Evolutionary conservation across 2,329 filamentous ascomycete species (phyloP), one percentile per base, ranked within the genome.

Genomic region (Alternaria brassicicola): DNA sequence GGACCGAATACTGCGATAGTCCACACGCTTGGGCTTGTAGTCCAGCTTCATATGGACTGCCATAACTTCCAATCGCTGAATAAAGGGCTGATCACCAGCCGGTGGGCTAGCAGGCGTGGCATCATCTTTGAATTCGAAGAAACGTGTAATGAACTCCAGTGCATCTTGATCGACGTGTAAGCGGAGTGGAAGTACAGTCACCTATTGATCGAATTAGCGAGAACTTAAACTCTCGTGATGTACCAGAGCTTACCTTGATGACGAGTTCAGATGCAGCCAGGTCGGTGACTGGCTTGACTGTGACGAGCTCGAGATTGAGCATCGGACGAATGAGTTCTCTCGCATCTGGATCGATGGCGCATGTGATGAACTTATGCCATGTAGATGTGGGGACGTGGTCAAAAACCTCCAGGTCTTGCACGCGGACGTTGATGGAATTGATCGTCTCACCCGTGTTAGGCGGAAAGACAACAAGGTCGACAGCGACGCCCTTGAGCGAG

Each of bases 21-120:
- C 94, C 17, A 99, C 92, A n/a, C 92, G 88, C 78, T 99, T 98
- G 8, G 95, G 95, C 76, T 99, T 99, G 80, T 99, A 99, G 78
- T 99, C 95, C 3, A 96, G 86, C 71, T 90, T 93, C 55, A 99
- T 85, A 2, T 88, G 88, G 23, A 99, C 86, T 4, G 91, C 87
- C 64, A 92, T 90, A 45, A 99, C 84, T 78, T 98, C 95, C 1
- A 92, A 89, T 52, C 95, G 86, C 74, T 98, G 94, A 1, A 99
- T 82, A 76, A 97, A 99, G 0, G 92, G 91, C 6, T 89, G 80
- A 53, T 96, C 93, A 13, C 39, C 26, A 10, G 63, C 47, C 43
- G 88, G 88, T 2, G 87, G 84, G 1, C 87, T 85, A 43, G 60
- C 78, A 0, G 84, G 81, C 8, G 80, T 79, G 2, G 80, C 80